Evolutionary conservation across 768 basidiomycete genomes (phyloP).

Genomic region (Obba rivulosa): DNA sequence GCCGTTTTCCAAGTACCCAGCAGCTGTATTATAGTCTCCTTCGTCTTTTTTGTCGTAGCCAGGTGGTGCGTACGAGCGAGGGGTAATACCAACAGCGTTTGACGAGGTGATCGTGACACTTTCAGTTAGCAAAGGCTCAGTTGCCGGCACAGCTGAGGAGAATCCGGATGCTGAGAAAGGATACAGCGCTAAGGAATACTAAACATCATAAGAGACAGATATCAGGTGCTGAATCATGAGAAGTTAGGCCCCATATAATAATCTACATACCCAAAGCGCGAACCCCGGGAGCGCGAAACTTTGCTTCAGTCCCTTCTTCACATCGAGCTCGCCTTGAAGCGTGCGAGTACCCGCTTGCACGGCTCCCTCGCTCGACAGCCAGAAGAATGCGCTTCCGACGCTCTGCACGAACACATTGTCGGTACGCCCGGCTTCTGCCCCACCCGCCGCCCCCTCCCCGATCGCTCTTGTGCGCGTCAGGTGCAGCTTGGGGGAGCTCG

Average conservation of each 20-base stretch:
- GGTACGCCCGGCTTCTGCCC: constrained; percentile 31
- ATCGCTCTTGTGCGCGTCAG: constrained; percentile 44
- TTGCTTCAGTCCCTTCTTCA: constrained; percentile 39
- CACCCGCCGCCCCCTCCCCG: constrained; percentile 42
- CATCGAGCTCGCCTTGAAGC: constrained; percentile 47
- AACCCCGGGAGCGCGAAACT: constrained; percentile 41
- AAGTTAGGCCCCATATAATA: too few relatives aligned
- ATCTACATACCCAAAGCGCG: constrained; percentile 38
- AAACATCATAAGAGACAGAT: neutral
- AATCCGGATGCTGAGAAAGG: constrained; percentile 42
- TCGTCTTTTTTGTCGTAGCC: constrained; percentile 40
- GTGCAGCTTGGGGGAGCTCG: constrained; percentile 34
- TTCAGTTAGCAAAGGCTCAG: constrained; percentile 33
- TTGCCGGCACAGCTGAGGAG: constrained; percentile 17
- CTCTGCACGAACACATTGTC: constrained; percentile 41
- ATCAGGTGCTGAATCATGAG: too few relatives aligned
- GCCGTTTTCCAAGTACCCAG: constrained; percentile 50
- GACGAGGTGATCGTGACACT: constrained; percentile 34
- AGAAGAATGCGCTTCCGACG: constrained; percentile 44
- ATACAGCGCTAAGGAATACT: constrained; percentile 43
- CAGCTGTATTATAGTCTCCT: constrained; percentile 45
- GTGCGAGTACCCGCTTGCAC: constrained; percentile 27
- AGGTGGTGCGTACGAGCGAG: constrained; percentile 46
- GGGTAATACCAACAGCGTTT: constrained; percentile 33
- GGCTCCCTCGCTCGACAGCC: constrained; percentile 34